Evolutionary conservation across 148 eudicot genomes (phyloP).

Genomic region (Oxyria digyna): DNA sequence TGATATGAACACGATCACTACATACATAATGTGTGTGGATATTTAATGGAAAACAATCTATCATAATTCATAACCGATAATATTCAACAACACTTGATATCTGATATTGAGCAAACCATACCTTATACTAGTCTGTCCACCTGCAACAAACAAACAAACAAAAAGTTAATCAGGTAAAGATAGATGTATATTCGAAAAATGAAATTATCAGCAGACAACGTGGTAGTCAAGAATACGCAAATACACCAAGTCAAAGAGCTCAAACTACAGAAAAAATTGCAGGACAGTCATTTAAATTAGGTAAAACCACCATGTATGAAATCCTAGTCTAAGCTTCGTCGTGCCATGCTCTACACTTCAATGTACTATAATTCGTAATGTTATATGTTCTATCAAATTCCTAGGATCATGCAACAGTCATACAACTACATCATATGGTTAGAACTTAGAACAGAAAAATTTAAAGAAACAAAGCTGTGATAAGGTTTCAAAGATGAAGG

Average conservation of each 20-base stretch:
- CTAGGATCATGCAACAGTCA: not conserved
- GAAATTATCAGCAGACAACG: not conserved
- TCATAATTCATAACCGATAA: not conserved
- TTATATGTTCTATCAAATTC: not conserved
- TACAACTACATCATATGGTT: not conserved
- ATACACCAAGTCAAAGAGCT: not conserved
- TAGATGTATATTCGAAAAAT: not conserved
- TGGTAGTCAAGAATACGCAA: too few species aligned
- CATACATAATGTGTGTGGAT: not conserved
- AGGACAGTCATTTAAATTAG: not conserved
- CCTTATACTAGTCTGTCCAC: slow-evolving; percentile 99
- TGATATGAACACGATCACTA: not conserved
- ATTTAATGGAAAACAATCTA: not conserved
- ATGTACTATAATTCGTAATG: not conserved
- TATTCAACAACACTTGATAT: not conserved
- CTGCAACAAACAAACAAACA: slow-evolving; percentile 35
- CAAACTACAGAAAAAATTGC: not conserved
- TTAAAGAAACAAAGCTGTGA: not conserved
- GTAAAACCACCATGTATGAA: not conserved
- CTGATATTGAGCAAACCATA: slow-evolving; percentile 18
- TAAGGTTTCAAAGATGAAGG: not conserved
- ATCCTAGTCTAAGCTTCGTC: not conserved
- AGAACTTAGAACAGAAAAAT: not conserved
- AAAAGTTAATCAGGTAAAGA: not conserved
- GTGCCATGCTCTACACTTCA: too few species aligned